Percentiles rank a stretch among this genome's conserved stretches.
Conservation (phyloP, 805 yeast genomes). For the Saccharomycopsis capsularis region DNA sequence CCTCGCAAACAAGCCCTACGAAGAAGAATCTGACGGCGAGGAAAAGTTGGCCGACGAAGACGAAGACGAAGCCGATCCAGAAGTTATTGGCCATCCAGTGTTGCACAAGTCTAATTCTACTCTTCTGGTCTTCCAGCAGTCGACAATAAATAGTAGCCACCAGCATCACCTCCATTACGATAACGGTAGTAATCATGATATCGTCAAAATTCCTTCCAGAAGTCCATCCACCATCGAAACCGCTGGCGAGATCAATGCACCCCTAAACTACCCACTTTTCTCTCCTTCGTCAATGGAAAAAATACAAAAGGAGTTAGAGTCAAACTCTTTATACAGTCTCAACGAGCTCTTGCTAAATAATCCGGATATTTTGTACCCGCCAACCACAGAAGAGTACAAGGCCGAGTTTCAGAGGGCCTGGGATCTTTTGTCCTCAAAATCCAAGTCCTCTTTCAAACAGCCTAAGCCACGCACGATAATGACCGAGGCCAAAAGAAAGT, state of each 20-base stretch:
- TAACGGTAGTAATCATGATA: background rate
- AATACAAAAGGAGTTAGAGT: slow-evolving; percentile 11
- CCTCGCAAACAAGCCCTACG: slow-evolving; percentile 27
- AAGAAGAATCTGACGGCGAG: slow-evolving; percentile 15
- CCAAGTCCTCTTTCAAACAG: slow-evolving; percentile 61
- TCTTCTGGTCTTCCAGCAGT: slow-evolving; percentile 5
- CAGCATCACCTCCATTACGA: too few relatives aligned
- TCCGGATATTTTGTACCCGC: slow-evolving; percentile 32
- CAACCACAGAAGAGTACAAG: slow-evolving; percentile 60
- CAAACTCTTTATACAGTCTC: background rate
- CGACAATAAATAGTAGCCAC: background rate
- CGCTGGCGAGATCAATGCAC: background rate
- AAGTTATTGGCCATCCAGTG: slow-evolving; percentile 5
- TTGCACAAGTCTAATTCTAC: slow-evolving; percentile 8
- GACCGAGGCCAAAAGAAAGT: slow-evolving; percentile 45
- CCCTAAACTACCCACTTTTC: slow-evolving; percentile 15
- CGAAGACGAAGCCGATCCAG: background rate
- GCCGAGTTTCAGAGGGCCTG: slow-evolving; percentile 58
- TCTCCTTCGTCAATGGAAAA: slow-evolving; percentile 13
- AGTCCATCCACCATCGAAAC: background rate
- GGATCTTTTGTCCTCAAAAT: slow-evolving; percentile 47
- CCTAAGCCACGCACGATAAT: slow-evolving; percentile 65
- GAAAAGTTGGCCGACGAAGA: slow-evolving; percentile 11
- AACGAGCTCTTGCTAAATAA: slow-evolving; percentile 15
- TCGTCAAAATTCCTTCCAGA: background rate